Base-by-base conservation (phyloP, 345 rosid genomes). In the Stellera chamaejasme region DNA sequence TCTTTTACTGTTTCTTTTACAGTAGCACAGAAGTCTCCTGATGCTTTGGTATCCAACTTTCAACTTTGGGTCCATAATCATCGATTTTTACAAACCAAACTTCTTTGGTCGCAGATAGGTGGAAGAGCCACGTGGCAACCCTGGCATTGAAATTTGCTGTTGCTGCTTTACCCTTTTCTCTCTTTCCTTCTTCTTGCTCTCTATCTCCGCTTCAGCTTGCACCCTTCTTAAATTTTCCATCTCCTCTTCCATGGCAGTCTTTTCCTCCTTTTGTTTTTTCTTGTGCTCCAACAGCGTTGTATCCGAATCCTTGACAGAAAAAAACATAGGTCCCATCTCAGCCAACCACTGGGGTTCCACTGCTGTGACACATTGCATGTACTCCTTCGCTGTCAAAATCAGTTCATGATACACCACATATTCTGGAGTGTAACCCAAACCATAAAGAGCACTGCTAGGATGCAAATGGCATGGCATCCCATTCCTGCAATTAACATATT, bases 381-480 rank as follows among this genome's bases (percentile, higher is more conserved):
- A 93, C 76, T 93, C 96, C 80, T 93, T 93, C 0, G 92, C 59
- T 0, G 99, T 93, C 75, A 89, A 69, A 27, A 93, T 75, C 79
- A 93, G 69, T 62, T 93, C 97, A 27, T 93, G 97, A 69, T 93
- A 87, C 27, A 93, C 96, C 48, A 93, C 92, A 28, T 87, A 74
- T 13, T 93, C 96, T 0, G 99, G 97, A 9, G 94, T 87, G 50
- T 82, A 81, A 23, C 97, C 97, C 64, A 87, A 69, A 46, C 95
- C 97, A 23, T 77, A 93, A 14, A 93, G 80, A 4, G 99, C 97
- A 55, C 99, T 93, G 75, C 88, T 89, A 2, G 97, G 97, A 54
- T 85, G 99, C 65, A 93, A 72, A 71, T 93, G 95, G 70, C 97
- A 87, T 1, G 97, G 95, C 96, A 83, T 93, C 45, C 97, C 99